phyloP scores from a whole-genome alignment of 768 basidiomycete genomes.

The Boletus eberwhitei region DNA sequence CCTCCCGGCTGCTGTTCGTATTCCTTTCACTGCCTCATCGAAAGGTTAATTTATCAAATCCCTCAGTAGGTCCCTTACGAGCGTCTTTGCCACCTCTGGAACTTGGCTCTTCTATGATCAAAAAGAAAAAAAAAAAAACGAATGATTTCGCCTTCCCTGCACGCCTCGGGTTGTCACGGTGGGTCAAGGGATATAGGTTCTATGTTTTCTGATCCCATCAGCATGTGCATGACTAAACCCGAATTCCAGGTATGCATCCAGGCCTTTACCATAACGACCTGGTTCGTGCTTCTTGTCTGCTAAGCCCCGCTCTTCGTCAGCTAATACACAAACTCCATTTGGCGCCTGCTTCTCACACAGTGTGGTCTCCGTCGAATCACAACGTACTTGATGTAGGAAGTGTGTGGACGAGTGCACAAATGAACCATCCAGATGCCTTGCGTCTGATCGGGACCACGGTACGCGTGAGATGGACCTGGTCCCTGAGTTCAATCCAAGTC shows the following conservation, averaged over 20 bases:
- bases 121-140: background rate
- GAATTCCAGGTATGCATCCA: constrained; percentile 4
- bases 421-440: constrained; percentile 43
- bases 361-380: constrained; percentile 42
- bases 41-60: background rate
- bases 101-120: constrained; percentile 2
- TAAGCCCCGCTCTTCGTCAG: constrained; percentile 33
- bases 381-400: constrained; percentile 63
- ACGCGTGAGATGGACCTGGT: background rate
- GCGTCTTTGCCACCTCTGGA: background rate
- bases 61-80: background rate
- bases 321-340: constrained; percentile 20
- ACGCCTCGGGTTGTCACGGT: background rate
- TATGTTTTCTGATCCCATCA: constrained; percentile 1
- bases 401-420: constrained; percentile 48
- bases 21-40: background rate
- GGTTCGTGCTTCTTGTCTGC: constrained; percentile 48
- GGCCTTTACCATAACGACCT: background rate
- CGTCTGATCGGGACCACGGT: constrained; percentile 43
- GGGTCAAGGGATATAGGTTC: background rate
- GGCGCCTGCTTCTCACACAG: constrained; percentile 11
- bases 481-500: background rate
- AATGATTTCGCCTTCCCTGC: background rate
- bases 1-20: background rate
- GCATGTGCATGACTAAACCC: background rate